phyloP scores from a whole-genome alignment of 257 asterid species.

The Coffea eugenioides region DNA sequence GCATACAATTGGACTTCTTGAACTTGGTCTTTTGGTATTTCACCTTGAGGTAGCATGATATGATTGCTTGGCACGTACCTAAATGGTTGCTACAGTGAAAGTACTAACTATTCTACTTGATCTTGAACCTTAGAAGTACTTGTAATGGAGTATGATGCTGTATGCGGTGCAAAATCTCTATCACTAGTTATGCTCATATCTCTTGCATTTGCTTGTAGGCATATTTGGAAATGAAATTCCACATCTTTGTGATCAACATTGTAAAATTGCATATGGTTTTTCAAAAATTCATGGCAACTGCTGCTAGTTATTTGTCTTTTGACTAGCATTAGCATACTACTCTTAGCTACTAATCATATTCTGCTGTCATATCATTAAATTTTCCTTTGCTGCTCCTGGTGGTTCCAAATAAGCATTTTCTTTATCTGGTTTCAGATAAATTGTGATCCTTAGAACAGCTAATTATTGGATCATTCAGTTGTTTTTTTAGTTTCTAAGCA shows the following conservation, averaged over 20 bases:
- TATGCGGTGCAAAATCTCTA: neutral
- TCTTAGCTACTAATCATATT: neutral
- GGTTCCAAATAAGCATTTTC: neutral
- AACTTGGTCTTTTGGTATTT: neutral
- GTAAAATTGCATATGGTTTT: neutral
- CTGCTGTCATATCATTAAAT: neutral
- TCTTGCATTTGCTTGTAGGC: neutral
- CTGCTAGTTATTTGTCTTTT: neutral
- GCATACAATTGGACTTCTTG: neutral
- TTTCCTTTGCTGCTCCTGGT: neutral
- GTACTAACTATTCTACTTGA: neutral
- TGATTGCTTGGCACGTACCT: no score
- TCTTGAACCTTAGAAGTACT: neutral
- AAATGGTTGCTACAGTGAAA: neutral
- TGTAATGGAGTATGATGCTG: neutral
- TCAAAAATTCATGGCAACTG: neutral
- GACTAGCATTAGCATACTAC: neutral
- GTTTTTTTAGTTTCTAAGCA: no score
- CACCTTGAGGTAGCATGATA: neutral
- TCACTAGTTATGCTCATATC: neutral
- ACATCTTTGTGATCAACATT: neutral
- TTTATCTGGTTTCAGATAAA: neutral
- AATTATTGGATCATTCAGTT: neutral
- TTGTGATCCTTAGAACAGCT: neutral
- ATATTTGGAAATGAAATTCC: neutral